Percentiles rank a stretch among this genome's conserved stretches.
phyloP scores from a whole-genome alignment of 257 asterid species.

The Schizonepeta tenuifolia region DNA sequence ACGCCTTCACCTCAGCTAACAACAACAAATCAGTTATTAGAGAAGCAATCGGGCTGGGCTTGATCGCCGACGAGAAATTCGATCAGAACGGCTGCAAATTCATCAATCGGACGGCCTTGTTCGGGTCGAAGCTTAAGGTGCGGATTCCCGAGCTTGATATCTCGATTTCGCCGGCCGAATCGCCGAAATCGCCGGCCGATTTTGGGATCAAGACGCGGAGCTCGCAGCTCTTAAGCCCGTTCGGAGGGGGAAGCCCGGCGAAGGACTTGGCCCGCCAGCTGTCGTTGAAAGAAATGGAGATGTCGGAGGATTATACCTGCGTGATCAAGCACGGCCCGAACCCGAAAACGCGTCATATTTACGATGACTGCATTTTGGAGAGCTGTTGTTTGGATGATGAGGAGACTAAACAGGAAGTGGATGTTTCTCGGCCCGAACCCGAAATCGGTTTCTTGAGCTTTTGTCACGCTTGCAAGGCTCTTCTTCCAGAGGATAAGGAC shows the following conservation, averaged over 20 bases:
- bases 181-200: constrained; percentile 80
- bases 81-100: constrained; percentile 21
- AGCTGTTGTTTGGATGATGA: constrained; percentile 46
- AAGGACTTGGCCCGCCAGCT: constrained; percentile 53
- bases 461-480: constrained; percentile 59
- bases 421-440: background rate
- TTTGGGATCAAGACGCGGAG: constrained; percentile 83
- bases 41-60: constrained; percentile 75
- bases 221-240: constrained; percentile 41
- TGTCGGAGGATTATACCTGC: constrained; percentile 91
- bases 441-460: constrained; percentile 46
- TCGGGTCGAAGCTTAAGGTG: constrained; percentile 82
- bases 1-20: constrained; percentile 33
- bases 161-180: constrained; percentile 38
- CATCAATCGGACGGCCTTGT: constrained; percentile 54
- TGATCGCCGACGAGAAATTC: constrained; percentile 40
- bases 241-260: constrained; percentile 28
- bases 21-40: constrained; percentile 37
- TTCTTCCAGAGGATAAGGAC: constrained; percentile 58
- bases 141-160: constrained; percentile 50
- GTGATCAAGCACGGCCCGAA: constrained; percentile 92
- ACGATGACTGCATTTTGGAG: constrained; percentile 75
- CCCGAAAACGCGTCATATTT: constrained; percentile 82
- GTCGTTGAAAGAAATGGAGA: constrained; percentile 86
- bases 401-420: background rate